Base-by-base conservation (phyloP, 768 basidiomycete species). In the Leccinum boreale region DNA sequence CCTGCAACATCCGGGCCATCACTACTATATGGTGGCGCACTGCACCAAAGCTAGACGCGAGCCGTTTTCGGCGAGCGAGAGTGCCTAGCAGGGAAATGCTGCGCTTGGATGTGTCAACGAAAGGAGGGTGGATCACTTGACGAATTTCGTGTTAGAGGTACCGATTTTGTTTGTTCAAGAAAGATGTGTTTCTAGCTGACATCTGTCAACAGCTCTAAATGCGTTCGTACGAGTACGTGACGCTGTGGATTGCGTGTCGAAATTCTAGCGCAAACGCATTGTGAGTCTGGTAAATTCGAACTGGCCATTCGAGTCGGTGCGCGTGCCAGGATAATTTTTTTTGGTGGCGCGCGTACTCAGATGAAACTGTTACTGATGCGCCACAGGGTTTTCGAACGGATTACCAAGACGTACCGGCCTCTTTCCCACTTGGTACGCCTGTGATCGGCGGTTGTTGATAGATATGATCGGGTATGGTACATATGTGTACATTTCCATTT, bases 101-200 rank as follows among this genome's bases (percentile, higher is more conserved):
- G 79, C 86, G 0, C 91, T 94, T 1, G 92, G 92, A 0, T 89
- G 90, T 66, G 73, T 77, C 19, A 96, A 96, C 60, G 96, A 98
- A 74, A 90, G 86, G 70, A 98, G 94, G 68, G 90, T 95, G 7
- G 93, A 96, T 58, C 95, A 99, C 69, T 71, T 89, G 19, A 81
- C 83, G 3, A 77, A n/a, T n/a, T n/a, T 95, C 36, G 84, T 91
- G 45, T 75, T 96, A 28, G 96, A 99, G 81, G 94, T 90, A 55
- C 35, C 26, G 12, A 36, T 52, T 23, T 1, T 21, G 24, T 50
- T 28, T 24, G 24, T 24, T 24, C 24, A 24, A 5, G 24, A 5
- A 24, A 24, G 24, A 24, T 5, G 24, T 24, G 24, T 5, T 24
- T 24, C 24, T 1, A 24, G 24, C 24, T 4, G n/a, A 57, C 46